Base-by-base conservation (phyloP, 768 basidiomycete species). In the Rhodotorula kratochvilovae region DNA sequence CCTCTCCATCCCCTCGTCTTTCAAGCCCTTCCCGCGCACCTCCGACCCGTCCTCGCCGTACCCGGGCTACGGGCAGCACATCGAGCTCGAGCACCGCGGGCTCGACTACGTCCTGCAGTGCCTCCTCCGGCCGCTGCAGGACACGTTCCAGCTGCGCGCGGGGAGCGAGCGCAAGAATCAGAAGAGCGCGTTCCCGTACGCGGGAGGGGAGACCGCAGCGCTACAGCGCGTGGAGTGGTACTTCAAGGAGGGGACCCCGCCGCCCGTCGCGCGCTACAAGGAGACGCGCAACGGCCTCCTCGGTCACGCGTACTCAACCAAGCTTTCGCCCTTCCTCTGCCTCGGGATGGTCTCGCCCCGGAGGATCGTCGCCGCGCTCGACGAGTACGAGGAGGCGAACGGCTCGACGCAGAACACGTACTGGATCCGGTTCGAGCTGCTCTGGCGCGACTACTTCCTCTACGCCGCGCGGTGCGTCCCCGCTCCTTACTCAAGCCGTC, bases 391-490 rank as follows among this genome's bases (percentile, higher is more conserved):
- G 39, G 63, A 68, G 23, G 70, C 77, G 42, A 76, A 67, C 65
- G 77, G 80, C 33, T 79, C 79, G 60, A 78, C 79, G 36, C 78
- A 81, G 56, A 81, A 81, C 68, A 80, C 81, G 13, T 81, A 82
- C 66, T 82, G 82, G 76, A 68, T 72, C 29, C 71, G 74, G 35
- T 80, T 80, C 53, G 79, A 84, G 73, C 74, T 84, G 5, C 79
- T 83, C 23, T 83, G 82, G 82, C 69, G 83, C 10, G 82, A 84
- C 66, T 83, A 81, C 76, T 83, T 83, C 77, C 77, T 79, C 61
- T 81, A 77, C 67, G 77, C 77, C 48, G 78, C 79, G 3, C 67
- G 77, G 63, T 78, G 75, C 39, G 65, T 51, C 48, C 25, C 46
- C 5, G 15, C 42, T 27, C 23, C 48, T 29, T 25, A 0, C 16